Conservation (phyloP, 2,329 filamentous ascomycete species). For the Botryotinia narcissicola region DNA sequence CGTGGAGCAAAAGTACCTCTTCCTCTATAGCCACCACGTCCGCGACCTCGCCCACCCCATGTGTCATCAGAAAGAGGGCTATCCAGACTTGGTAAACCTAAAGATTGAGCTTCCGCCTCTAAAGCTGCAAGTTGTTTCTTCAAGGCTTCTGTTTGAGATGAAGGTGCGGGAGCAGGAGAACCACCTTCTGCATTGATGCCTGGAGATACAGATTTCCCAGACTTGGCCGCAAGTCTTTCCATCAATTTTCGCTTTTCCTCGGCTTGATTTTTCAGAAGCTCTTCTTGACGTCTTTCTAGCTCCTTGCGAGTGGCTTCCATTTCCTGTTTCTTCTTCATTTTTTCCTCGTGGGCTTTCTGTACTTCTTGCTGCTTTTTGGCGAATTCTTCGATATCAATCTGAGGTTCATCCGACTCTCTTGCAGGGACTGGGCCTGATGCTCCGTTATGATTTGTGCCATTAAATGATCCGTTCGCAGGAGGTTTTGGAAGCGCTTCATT, state of each 20-base stretch:
- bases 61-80: constrained; percentile 46
- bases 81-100: constrained; percentile 58
- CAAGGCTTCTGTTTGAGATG: constrained; percentile 59
- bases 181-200: constrained; percentile 23
- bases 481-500: constrained; percentile 40
- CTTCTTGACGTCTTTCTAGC: constrained; percentile 62
- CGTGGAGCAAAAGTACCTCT: constrained; percentile 36
- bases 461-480: constrained; percentile 34
- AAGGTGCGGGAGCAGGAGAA: constrained; percentile 23
- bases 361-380: constrained; percentile 66
- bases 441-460: constrained; percentile 36
- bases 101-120: constrained; percentile 66
- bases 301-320: constrained; percentile 61
- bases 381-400: constrained; percentile 69
- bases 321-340: constrained; percentile 59
- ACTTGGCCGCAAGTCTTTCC: constrained; percentile 59
- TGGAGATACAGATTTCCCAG: constrained; percentile 36
- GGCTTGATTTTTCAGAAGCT: constrained; percentile 60
- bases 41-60: constrained; percentile 45
- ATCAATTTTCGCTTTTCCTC: constrained; percentile 62
- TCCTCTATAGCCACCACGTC: constrained; percentile 40
- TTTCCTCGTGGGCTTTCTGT: constrained; percentile 66
- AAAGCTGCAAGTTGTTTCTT: constrained; percentile 70
- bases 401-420: constrained; percentile 41
- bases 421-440: constrained; percentile 25